These are phyloP conservation scores for Cercophora sp. DNA, from an alignment of 495 filamentous ascomycete genomes.

Conservation along the genomic window DNA sequence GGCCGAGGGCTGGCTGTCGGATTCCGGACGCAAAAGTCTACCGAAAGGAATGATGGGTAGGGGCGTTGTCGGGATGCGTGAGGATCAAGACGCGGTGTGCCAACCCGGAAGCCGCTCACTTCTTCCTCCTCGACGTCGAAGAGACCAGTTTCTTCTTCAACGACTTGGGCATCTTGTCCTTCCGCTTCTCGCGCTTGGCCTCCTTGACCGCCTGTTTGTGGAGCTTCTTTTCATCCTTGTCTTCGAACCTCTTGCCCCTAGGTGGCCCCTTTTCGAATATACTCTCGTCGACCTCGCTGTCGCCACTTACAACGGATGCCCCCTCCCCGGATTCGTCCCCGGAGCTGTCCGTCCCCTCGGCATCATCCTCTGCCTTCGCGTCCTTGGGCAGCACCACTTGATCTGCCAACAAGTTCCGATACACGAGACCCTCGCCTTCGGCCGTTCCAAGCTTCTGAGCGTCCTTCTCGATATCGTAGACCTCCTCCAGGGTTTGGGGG, in stretches of 20 bases:
- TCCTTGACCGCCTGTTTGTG: conserved; percentile 93
- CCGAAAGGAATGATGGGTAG: too few relatives aligned
- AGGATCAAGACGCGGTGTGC: not conserved
- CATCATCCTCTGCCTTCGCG: not conserved
- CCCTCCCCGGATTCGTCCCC: conserved; percentile 40
- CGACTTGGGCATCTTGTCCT: conserved; percentile 94
- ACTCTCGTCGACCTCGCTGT: conserved; percentile 39
- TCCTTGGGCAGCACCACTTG: conserved; percentile 47
- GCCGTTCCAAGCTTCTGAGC: conserved; percentile 70
- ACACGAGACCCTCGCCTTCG: conserved; percentile 68
- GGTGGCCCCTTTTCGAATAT: conserved; percentile 63
- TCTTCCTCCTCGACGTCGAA: conserved; percentile 35
- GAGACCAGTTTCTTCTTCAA: conserved; percentile 76
- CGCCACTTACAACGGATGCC: conserved; percentile 46
- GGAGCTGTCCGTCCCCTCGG: conserved; percentile 18
- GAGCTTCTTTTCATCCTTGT: conserved; percentile 83
- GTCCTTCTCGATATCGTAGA: conserved; percentile 93
- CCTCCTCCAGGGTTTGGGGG: conserved; percentile 86
- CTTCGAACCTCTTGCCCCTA: conserved; percentile 82
- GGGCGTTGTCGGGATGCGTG: too few relatives aligned
- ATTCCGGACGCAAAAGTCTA: too few relatives aligned
- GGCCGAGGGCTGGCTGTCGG: too few relatives aligned
- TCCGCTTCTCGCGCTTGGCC: conserved; percentile 84
- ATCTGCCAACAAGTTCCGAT: conserved; percentile 72
- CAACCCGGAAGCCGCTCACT: conserved; percentile 12